Evolutionary conservation across 2,329 filamentous ascomycete species (phyloP), one percentile per base, ranked within the genome.

Genomic region (Blastomyces emzantsi): DNA sequence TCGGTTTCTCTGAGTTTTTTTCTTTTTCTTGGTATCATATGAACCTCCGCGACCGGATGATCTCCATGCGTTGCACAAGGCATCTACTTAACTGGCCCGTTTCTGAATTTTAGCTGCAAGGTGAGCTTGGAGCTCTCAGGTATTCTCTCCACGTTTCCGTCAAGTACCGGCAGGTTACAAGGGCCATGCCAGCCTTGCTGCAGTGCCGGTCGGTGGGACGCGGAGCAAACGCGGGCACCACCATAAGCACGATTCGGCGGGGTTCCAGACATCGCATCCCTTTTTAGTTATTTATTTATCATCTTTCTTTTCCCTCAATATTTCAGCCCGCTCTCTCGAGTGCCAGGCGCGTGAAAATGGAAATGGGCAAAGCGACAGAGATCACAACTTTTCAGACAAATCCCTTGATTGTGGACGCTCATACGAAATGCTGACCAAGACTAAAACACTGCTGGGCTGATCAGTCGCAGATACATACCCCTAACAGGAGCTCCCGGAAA

Each of bases 31-130:
- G 11, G 19, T 4, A 22, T 57, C 33, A 36, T 22, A 30, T 4
- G 25, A 6, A 55, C 9, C 15, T 36, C 52, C 3, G 3, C 9
- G 52, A 36, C 33, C n/a, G 54, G 33, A 57, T 36, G 54, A 57
- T 57, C 54, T 19, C 54, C 54, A 25, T 41, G 52, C 33, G 39
- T 57, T 22, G 54, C 33, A 41, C 4, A 56, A 15, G 54, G 19
- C 33, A 25, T 36, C n/a, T 39, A 2, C 17, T 57, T 7, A 25
- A 41, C 33, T 25, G 54, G 54, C n/a, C 54, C 33, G n/a, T 57
- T 41, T 41, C 54, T 57, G 17, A 57, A 57, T 57, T 30, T 41
- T 41, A 39, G 25, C 54, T 22, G n/a, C 52, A 55, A n/a, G 54
- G 54, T 36, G n/a, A 57, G 54, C 54, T 57, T 30, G 28, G 33